Conservation (phyloP, 2,329 filamentous ascomycete genomes). For the Calonectria crousiana region DNA sequence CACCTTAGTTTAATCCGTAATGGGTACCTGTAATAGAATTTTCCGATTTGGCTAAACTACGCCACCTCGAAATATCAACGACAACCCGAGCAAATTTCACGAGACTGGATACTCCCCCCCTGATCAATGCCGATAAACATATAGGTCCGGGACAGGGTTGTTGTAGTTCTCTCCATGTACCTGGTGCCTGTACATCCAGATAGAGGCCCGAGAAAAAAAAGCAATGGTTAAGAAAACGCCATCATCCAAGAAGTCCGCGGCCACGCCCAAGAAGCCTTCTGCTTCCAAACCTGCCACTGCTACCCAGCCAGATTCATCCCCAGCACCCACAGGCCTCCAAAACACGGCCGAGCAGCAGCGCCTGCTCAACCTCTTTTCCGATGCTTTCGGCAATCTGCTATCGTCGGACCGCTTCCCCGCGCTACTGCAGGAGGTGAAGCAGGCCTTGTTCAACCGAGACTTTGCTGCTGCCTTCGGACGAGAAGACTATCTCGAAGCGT, state of each 20-base stretch:
- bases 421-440: constrained; percentile 84
- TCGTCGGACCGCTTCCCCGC: constrained; percentile 60
- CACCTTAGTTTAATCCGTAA: constrained; percentile 23
- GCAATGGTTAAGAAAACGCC: constrained; percentile 43
- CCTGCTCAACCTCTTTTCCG: constrained; percentile 79
- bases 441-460: constrained; percentile 86
- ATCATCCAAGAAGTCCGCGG: constrained; percentile 36
- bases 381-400: constrained; percentile 69
- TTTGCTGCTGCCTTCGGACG: constrained; percentile 84
- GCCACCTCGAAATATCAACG: constrained; percentile 1
- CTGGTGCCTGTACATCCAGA: background rate
- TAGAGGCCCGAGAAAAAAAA: constrained; percentile 11
- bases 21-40: constrained; percentile 18
- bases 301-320: constrained; percentile 14
- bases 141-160: background rate
- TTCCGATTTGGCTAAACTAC: constrained; percentile 19
- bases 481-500: constrained; percentile 79
- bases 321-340: constrained; percentile 32
- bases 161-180: background rate
- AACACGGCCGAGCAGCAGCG: constrained; percentile 67
- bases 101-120: constrained; percentile 5
- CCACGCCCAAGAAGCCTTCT: constrained; percentile 32
- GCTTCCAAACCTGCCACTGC: background rate
- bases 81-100: constrained; percentile 13
- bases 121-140: background rate